phyloP scores from a whole-genome alignment of 345 rosid genomes.

The Heritiera littoralis region DNA sequence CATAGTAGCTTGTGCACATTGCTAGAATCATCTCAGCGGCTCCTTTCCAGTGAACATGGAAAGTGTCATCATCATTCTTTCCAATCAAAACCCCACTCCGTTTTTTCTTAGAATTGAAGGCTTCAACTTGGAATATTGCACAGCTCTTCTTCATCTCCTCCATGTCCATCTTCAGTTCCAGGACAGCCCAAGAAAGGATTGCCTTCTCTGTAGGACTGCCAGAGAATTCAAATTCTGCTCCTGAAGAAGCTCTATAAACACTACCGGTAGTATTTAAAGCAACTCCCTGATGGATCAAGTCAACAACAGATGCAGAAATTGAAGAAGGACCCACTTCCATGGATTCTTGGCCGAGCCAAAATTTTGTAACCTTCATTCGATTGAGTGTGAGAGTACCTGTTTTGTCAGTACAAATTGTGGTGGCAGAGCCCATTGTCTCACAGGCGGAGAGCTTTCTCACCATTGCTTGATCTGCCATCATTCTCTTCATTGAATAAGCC shows the following conservation, averaged over 20 bases:
- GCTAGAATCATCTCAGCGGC: constrained; percentile 77
- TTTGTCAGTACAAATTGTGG: constrained; percentile 71
- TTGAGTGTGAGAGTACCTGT: constrained; percentile 82
- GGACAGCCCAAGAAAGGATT: constrained; percentile 68
- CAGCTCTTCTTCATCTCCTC: constrained; percentile 35
- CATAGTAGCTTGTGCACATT: constrained; percentile 60
- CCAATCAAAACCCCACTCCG: constrained; percentile 56
- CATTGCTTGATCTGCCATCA: constrained; percentile 87
- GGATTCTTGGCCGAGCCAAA: constrained; percentile 57
- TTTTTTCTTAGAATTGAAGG: constrained; percentile 75
- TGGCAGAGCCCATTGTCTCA: constrained; percentile 91
- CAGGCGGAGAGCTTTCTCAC: constrained; percentile 77
- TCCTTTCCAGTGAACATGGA: constrained; percentile 75
- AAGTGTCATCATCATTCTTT: constrained; percentile 37
- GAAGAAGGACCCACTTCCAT: constrained; percentile 16
- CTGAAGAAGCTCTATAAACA: constrained; percentile 36
- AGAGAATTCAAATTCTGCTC: constrained; percentile 44
- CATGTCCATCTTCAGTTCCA: constrained; percentile 43
- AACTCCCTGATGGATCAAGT: constrained; percentile 56
- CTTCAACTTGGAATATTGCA: constrained; percentile 56
- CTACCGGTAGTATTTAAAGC: constrained; percentile 70
- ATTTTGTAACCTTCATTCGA: constrained; percentile 61
- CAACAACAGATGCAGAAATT: constrained; percentile 37
- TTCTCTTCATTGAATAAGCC: constrained; percentile 78
- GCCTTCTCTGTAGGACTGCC: constrained; percentile 86